Percentiles rank a stretch among this genome's conserved stretches.
phyloP scores from a whole-genome alignment of 2,329 filamentous ascomycete species.

The Teratosphaeriaceae sp. region DNA sequence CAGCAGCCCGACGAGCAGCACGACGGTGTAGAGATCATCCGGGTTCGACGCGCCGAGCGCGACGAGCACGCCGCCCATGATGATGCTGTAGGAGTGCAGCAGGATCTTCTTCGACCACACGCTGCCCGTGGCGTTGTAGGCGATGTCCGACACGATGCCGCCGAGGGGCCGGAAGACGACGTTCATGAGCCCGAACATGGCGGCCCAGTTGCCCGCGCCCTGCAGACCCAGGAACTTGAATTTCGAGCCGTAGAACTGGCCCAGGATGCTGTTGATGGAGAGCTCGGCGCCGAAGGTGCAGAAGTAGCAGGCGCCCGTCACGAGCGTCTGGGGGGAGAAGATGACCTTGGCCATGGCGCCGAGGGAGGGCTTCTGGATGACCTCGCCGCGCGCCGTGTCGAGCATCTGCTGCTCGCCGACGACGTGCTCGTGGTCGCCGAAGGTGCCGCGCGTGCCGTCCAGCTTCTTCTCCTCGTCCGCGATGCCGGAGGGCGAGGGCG shows the following conservation, averaged over 20 bases:
- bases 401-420: constrained; percentile 48
- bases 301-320: constrained; percentile 49
- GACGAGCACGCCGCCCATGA: constrained; percentile 54
- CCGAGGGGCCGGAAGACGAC: constrained; percentile 60
- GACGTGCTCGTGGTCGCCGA: constrained; percentile 34
- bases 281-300: constrained; percentile 56
- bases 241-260: constrained; percentile 52
- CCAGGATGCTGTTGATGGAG: constrained; percentile 54
- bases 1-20: constrained; percentile 68
- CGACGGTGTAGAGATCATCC: constrained; percentile 56
- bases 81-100: constrained; percentile 49
- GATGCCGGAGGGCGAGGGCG: constrained; percentile 29
- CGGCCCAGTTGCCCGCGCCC: constrained; percentile 54
- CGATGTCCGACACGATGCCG: constrained; percentile 52
- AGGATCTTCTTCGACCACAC: constrained; percentile 61
- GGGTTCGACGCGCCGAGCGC: constrained; percentile 60
- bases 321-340: constrained; percentile 53
- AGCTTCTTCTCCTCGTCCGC: constrained; percentile 35
- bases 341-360: constrained; percentile 55
- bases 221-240: constrained; percentile 50
- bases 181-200: constrained; percentile 72
- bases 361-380: constrained; percentile 54
- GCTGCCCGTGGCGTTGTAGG: constrained; percentile 45
- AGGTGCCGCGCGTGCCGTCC: constrained; percentile 32
- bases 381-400: constrained; percentile 53